Conservation (phyloP, 768 basidiomycete genomes). For the Lactarius indigo region DNA sequence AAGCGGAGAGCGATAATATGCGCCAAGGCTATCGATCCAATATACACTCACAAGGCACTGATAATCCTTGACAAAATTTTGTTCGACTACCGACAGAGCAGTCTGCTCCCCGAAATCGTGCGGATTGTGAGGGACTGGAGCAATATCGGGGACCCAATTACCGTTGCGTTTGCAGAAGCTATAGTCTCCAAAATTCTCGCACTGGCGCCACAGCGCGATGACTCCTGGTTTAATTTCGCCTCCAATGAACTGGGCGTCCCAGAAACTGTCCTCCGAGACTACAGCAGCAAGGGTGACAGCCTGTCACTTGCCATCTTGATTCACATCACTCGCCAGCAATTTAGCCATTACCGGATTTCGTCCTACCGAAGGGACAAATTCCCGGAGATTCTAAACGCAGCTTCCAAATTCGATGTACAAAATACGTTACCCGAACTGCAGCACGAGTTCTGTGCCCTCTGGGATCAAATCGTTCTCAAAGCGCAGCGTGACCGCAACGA, state of each 20-base stretch:
- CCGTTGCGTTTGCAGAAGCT: neutral
- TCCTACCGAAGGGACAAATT: neutral
- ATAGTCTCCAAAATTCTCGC: neutral
- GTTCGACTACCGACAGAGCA: neutral
- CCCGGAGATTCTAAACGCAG: neutral
- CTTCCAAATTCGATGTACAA: neutral
- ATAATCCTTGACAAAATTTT: neutral
- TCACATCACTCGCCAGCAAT: neutral
- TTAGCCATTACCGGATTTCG: neutral
- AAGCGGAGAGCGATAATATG: neutral
- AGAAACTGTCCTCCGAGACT: neutral
- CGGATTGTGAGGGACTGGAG: neutral
- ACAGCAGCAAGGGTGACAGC: neutral
- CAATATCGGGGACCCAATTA: neutral
- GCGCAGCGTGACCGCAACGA: no score
- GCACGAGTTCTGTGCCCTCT: no score
- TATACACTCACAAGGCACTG: neutral
- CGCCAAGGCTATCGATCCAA: neutral
- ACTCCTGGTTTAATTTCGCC: neutral
- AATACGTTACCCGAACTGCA: neutral
- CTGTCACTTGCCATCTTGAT: neutral
- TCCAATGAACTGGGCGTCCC: neutral
- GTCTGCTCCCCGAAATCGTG: neutral
- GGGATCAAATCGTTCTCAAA: no score
- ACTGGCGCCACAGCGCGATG: neutral